Evolutionary conservation across 768 basidiomycete species (phyloP).

Genomic region (Leccinum broughii): DNA sequence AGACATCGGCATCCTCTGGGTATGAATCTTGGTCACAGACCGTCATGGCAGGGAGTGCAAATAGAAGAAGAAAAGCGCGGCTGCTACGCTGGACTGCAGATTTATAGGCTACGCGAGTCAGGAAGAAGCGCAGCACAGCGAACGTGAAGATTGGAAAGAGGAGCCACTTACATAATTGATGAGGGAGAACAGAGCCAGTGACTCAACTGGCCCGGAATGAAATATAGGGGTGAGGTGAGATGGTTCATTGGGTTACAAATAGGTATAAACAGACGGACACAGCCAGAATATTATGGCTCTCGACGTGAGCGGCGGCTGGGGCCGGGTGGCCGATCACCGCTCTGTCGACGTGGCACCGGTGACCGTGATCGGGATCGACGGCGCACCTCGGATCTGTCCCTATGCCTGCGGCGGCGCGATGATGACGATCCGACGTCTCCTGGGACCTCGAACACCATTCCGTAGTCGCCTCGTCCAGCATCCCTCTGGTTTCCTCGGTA

Average conservation of each 20-base stretch:
- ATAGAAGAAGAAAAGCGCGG: neutral
- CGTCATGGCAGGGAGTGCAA: slow-evolving; percentile 27
- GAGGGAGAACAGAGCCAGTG: neutral
- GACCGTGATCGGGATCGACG: slow-evolving; percentile 27
- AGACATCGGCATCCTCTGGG: slow-evolving; percentile 51
- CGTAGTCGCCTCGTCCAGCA: slow-evolving; percentile 47
- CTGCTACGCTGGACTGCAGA: neutral
- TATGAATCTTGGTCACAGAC: slow-evolving; percentile 39
- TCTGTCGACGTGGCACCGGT: slow-evolving; percentile 21
- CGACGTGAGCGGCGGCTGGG: slow-evolving; percentile 35
- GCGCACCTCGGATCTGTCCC: slow-evolving; percentile 36
- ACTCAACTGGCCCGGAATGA: slow-evolving; percentile 10
- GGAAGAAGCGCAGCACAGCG: neutral
- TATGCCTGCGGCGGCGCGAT: slow-evolving; percentile 46
- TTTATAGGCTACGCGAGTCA: slow-evolving; percentile 26
- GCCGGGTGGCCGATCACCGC: slow-evolving; percentile 34
- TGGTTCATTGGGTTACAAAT: slow-evolving; percentile 19
- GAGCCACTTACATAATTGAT: slow-evolving; percentile 24
- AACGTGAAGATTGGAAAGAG: neutral
- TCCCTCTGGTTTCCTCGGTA: slow-evolving; percentile 49
- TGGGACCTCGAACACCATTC: slow-evolving; percentile 86
- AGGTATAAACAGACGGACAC: slow-evolving; percentile 21
- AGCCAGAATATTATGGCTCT: slow-evolving; percentile 5
- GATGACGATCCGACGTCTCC: slow-evolving; percentile 25
- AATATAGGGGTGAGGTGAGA: slow-evolving; percentile 14